Conservation (phyloP, 2,329 filamentous ascomycete genomes). For the Fonsecaea monophora region DNA sequence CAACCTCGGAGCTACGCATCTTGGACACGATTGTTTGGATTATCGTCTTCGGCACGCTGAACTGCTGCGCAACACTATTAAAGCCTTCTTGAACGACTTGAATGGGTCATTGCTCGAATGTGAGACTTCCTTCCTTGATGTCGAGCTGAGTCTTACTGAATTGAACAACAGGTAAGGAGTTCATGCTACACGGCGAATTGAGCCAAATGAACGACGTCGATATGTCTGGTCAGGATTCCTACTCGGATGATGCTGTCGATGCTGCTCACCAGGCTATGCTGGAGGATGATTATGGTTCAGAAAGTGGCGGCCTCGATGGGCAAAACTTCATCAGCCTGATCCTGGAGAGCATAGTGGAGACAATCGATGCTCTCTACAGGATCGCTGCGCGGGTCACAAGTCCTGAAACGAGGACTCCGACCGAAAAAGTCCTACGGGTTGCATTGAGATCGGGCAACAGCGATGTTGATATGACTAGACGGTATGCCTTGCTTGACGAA, state of each 20-base stretch:
- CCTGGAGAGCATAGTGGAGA: slow-evolving; percentile 19
- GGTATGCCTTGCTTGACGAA: slow-evolving; percentile 18
- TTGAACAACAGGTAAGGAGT: not conserved
- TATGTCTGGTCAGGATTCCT: not conserved
- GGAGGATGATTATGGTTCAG: not conserved
- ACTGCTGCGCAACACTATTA: not conserved
- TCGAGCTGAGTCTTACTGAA: not conserved
- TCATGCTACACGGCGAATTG: not conserved
- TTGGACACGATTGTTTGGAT: slow-evolving; percentile 32
- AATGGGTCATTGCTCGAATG: slow-evolving; percentile 8
- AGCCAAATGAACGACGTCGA: not conserved
- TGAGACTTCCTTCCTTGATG: not conserved
- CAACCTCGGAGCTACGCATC: slow-evolving; percentile 25
- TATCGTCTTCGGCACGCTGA: slow-evolving; percentile 33
- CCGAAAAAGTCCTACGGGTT: slow-evolving; percentile 25
- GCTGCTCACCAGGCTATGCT: not conserved
- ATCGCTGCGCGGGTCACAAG: slow-evolving; percentile 32
- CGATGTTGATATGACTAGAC: slow-evolving; percentile 27
- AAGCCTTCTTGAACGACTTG: slow-evolving; percentile 8
- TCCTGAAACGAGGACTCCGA: slow-evolving; percentile 24
- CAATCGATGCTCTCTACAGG: slow-evolving; percentile 29
- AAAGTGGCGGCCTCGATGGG: not conserved
- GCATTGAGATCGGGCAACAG: slow-evolving; percentile 17
- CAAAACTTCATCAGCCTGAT: slow-evolving; percentile 9
- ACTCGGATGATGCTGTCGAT: not conserved